These are phyloP conservation scores for Setaria italica DNA, from an alignment of 202 grass and related monocot species.

Conservation along the genomic window DNA sequence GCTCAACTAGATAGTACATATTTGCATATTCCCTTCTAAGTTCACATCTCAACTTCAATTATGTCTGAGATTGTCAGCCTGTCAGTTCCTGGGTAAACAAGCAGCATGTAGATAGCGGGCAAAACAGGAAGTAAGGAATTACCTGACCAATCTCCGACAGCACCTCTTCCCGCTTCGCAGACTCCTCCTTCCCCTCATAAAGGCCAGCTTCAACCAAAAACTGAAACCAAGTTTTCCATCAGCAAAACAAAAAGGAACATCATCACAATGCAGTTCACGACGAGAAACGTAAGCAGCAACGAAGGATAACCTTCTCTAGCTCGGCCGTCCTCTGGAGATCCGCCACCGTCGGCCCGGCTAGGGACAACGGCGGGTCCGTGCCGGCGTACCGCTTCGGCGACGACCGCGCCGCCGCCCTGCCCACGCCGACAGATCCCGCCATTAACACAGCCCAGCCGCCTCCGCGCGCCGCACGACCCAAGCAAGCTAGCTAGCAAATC, in stretches of 20 bases:
- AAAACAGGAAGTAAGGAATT: slow-evolving; percentile 17
- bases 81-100: slow-evolving; percentile 9
- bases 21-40: not conserved
- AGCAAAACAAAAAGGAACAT: not conserved
- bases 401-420: slow-evolving; percentile 36
- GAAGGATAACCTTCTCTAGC: slow-evolving; percentile 65
- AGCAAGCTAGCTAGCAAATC: not conserved
- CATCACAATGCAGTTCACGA: not conserved
- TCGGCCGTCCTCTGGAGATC: slow-evolving; percentile 76
- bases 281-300: not conserved
- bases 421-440: slow-evolving; percentile 44
- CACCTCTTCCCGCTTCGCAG: slow-evolving; percentile 75
- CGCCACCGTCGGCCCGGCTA: slow-evolving; percentile 60
- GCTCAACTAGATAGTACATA: not conserved
- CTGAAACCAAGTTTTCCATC: slow-evolving; percentile 37
- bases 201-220: slow-evolving; percentile 74
- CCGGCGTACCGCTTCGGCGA: slow-evolving; percentile 62
- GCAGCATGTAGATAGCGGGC: not conserved
- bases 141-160: slow-evolving; percentile 78
- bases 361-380: slow-evolving; percentile 73
- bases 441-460: slow-evolving; percentile 13
- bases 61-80: slow-evolving; percentile 10
- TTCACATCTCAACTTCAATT: not conserved
- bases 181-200: slow-evolving; percentile 77
- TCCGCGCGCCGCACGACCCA: not conserved